A percentile compares a stretch with the other conserved stretches of the same genome.
Conservation (phyloP, 2,329 filamentous ascomycete genomes). For the Penicillium oxalicum region DNA sequence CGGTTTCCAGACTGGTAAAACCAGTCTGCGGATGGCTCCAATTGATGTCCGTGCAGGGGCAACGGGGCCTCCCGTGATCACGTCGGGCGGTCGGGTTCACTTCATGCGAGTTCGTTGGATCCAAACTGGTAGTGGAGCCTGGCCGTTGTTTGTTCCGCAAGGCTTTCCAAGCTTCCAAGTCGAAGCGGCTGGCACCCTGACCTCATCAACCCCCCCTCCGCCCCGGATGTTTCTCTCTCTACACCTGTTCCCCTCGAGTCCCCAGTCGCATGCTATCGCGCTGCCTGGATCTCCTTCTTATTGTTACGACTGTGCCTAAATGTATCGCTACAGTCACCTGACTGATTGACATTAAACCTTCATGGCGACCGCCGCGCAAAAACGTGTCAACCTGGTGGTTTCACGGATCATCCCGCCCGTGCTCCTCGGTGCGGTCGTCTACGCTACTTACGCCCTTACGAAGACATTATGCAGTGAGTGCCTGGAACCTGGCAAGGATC, state of each 20-base stretch:
- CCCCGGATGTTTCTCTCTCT: neutral
- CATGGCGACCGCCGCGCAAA: conserved; percentile 33
- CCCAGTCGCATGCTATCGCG: conserved; percentile 1
- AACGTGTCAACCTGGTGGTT: conserved; percentile 51
- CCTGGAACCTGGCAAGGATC: neutral
- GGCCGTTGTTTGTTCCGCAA: neutral
- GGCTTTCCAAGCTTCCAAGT: neutral
- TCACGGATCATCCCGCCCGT: conserved; percentile 65
- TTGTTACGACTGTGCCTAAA: conserved; percentile 3
- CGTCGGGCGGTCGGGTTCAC: conserved; percentile 6
- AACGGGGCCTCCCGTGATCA: conserved; percentile 6
- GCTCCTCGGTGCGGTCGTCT: conserved; percentile 60
- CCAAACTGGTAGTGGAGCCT: neutral
- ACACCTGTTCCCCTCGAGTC: neutral
- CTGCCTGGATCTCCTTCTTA: conserved; percentile 1
- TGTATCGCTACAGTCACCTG: conserved; percentile 14
- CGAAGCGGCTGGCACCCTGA: neutral
- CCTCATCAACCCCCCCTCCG: neutral
- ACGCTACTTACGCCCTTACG: conserved; percentile 66
- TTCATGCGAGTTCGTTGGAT: no score
- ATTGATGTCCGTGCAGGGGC: neutral
- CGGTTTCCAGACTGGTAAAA: no score
- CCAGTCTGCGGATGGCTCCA: neutral
- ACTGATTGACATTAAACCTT: conserved; percentile 10
- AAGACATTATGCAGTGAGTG: conserved; percentile 61